These are phyloP conservation scores for Pseudogymnoascus verrucosus DNA, from an alignment of 2,329 filamentous ascomycete species.

Conservation along the genomic window DNA sequence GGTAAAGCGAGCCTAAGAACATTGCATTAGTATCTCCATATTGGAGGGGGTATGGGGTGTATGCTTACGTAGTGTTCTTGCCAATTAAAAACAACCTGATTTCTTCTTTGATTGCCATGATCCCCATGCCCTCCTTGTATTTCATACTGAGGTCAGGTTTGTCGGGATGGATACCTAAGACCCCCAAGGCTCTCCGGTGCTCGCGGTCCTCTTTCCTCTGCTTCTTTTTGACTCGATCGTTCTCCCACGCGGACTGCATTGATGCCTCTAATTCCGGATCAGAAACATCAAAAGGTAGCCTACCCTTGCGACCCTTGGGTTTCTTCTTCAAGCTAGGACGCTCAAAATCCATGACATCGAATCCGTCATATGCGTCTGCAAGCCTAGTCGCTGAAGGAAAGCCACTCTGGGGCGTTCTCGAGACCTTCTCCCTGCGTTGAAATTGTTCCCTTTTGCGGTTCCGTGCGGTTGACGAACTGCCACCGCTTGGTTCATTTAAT, in stretches of 20 bases:
- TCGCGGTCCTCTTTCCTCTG: conserved; percentile 63
- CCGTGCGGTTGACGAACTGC: not conserved
- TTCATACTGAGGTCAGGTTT: conserved; percentile 55
- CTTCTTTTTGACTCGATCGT: conserved; percentile 64
- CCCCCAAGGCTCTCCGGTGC: conserved; percentile 54
- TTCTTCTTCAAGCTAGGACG: conserved; percentile 58
- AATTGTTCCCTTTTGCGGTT: conserved; percentile 1
- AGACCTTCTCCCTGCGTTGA: conserved; percentile 17
- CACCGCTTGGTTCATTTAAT: conserved; percentile 24
- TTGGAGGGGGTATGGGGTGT: conserved; percentile 15
- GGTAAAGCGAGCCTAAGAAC: conserved; percentile 59
- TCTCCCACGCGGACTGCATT: conserved; percentile 53
- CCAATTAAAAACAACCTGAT: conserved; percentile 63
- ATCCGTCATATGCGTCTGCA: conserved; percentile 50
- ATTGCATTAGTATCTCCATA: conserved; percentile 3
- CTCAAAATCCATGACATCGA: conserved; percentile 81
- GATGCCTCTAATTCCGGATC: conserved; percentile 60
- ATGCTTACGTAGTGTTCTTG: conserved; percentile 50
- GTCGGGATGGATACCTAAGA: conserved; percentile 40
- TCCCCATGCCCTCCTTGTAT: conserved; percentile 63
- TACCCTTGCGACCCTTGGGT: conserved; percentile 52
- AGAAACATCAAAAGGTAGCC: conserved; percentile 44
- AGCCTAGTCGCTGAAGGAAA: conserved; percentile 49
- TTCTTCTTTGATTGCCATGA: conserved; percentile 64
- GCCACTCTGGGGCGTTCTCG: conserved; percentile 24